A percentile compares a stretch with the other conserved stretches of the same genome.
These are phyloP conservation scores for Cokeromyces recurvatus DNA, from an alignment of 371 early-diverging fungal genomes.

Conservation along the genomic window DNA sequence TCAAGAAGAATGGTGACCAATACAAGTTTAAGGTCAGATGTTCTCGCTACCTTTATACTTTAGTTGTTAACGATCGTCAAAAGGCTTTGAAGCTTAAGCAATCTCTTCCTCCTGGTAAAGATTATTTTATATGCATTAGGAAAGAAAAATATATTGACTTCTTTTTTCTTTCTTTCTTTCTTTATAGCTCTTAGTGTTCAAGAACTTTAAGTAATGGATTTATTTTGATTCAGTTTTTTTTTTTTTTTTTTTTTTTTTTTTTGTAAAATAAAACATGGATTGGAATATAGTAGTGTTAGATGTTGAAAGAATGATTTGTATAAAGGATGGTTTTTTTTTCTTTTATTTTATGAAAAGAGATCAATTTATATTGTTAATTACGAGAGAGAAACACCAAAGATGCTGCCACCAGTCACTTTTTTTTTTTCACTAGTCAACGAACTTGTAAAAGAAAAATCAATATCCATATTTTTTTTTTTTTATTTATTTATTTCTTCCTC, in stretches of 20 bases:
- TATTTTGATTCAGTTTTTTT: background rate
- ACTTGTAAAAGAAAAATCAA: no score
- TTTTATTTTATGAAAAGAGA: no score
- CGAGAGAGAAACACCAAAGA: no score
- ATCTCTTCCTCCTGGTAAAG: conserved; percentile 76
- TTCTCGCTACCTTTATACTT: conserved; percentile 90
- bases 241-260: no score
- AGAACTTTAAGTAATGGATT: conserved; percentile 24
- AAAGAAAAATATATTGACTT: background rate
- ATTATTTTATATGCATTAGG: background rate
- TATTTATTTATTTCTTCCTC: no score
- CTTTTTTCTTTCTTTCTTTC: background rate
- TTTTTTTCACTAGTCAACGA: no score
- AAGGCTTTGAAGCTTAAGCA: conserved; percentile 94
- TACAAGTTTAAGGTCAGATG: conserved; percentile 98
- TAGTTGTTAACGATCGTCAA: conserved; percentile 85
- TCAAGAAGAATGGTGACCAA: conserved; percentile 92
- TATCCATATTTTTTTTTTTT: no score
- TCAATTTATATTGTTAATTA: no score
- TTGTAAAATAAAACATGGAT: no score
- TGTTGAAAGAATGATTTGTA: no score
- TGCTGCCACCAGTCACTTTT: no score
- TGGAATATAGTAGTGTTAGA: no score
- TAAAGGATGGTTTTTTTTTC: background rate
- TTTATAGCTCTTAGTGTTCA: conserved; percentile 23